Evolutionary conservation across 208 protist species (phyloP).

Genomic region (Leishmania martiniquensis): DNA sequence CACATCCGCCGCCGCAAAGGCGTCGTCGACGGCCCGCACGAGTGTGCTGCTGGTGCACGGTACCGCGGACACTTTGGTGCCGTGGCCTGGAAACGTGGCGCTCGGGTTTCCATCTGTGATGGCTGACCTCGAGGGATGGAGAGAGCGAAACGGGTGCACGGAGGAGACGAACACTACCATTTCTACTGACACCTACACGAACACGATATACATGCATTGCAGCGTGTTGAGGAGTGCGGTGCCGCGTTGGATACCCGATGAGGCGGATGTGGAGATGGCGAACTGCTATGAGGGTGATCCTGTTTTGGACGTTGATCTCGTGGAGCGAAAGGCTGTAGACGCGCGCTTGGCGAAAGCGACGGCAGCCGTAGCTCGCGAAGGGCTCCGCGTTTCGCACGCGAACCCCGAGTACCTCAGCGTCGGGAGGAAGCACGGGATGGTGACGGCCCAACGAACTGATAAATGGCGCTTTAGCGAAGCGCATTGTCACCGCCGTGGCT

Average conservation of each 20-base stretch:
- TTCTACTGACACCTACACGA: slow-evolving; percentile 40
- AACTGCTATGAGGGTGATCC: not conserved
- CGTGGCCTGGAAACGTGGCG: slow-evolving; percentile 49
- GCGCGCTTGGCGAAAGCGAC: not conserved
- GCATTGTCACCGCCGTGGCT: not conserved
- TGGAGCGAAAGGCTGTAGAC: not conserved
- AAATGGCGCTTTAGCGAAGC: not conserved
- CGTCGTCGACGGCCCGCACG: slow-evolving; percentile 19
- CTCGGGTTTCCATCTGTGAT: slow-evolving; percentile 58
- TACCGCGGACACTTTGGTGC: slow-evolving; percentile 60
- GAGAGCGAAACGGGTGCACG: slow-evolving; percentile 41
- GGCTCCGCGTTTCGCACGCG: not conserved
- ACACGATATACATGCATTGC: slow-evolving; percentile 56
- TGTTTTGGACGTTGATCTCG: not conserved
- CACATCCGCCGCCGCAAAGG: slow-evolving; percentile 22
- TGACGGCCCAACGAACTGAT: not conserved
- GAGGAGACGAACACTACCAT: slow-evolving; percentile 37
- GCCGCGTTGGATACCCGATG: not conserved
- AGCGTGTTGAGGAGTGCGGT: not conserved
- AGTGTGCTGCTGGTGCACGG: slow-evolving; percentile 83
- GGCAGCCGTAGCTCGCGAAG: not conserved
- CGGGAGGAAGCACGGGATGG: not conserved
- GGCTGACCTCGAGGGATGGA: slow-evolving; percentile 55
- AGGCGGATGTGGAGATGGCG: not conserved
- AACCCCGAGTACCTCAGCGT: not conserved